Evolutionary conservation across 129 eudicot genomes (phyloP), one percentile per base, ranked within the genome.

Genomic region (sunflower (Helianthus annuus)): DNA sequence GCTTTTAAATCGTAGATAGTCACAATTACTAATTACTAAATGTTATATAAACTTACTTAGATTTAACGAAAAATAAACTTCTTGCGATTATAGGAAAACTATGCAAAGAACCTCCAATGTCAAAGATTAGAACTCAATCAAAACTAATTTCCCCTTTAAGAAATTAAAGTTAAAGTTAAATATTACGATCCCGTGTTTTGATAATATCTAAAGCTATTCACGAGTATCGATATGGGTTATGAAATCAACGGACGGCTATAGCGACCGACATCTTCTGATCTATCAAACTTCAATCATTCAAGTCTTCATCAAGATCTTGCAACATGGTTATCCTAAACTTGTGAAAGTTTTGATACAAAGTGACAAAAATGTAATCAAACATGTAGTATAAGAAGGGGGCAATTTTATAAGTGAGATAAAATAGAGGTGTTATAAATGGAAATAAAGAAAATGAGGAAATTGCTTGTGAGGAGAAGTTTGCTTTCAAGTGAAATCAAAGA

Each of bases 401-500:
- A 40, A 17, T 16, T 16, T 10, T 10, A 67, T 10, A 44, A 29
- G 56, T 40, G 17, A 19, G 27, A 11, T 7, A 70, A 29, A 42
- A 6, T 34, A 63, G 34, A 71, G 52, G 81, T 72, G 66, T 14
- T 9, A n/a, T 12, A 52, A 39, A 45, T 39, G 10, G 14, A 55
- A 53, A 48, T 22, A 10, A 70, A 53, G 24, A 19, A 45, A 66
- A 66, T 1, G 14, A 66, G 16, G 46, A 59, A 76, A 68, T 76
- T 70, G 81, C 76, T 77, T 77, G 66, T 61, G 72, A 7, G 71
- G 45, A 15, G 66, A 40, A 48, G 61, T 16, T 78, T 78, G 77
- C 82, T 64, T 78, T 71, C 77, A 78, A 71, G 71, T 78, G 61
- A 78, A 78, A 78, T 64, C 77, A 78, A 78, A 78, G 82, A 78